Evolutionary conservation across 176 grass and related monocot genomes (phyloP), one percentile per base, ranked within the genome.

Genomic region (Puya raimondii): DNA sequence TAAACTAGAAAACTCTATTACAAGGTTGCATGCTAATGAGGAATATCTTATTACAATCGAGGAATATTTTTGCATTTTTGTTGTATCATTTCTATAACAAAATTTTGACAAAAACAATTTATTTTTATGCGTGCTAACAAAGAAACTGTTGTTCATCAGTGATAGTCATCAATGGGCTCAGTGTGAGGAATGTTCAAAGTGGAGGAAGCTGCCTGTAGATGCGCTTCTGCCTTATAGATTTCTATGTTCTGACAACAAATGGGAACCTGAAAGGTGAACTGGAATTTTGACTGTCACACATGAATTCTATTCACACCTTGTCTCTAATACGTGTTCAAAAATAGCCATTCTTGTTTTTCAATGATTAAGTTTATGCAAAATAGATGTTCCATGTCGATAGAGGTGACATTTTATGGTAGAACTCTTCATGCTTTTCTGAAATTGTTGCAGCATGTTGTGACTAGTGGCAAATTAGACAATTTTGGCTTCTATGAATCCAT

Each of bases 121-220:
- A 20, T 21, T 9, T 18, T 18, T 61, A 18, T 61, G 4, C n/a
- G 16, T 18, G 17, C 16, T 61, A 22, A 61, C 16, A 18, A 20
- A 61, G 56, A 65, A 13, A 29, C 72, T 54, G 65, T 78, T 13
- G 47, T 81, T 63, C 67, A 53, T 56, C 89, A 99, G 94, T 58
- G 80, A 84, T 48, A 82, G 64, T 73, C 80, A 84, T 90, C 95
- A 99, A 64, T 94, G 87, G 95, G 95, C 82, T 59, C 87, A 99
- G 71, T 99, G 95, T 51, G 89, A 93, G 63, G 78, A 91, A 79
- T 99, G 95, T 67, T 88, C 68, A 16, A 99, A 93, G 82, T 99
- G 95, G 95, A 83, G 95, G 50, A 93, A 93, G 77, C 64, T 99
- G 25, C 95, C 95, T 23, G 70, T 72, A 4, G 90, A 84, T 11